These are phyloP conservation scores for Pseudogymnoascus sp. DNA, from an alignment of 2,329 filamentous ascomycete genomes.

Conservation along the genomic window DNA sequence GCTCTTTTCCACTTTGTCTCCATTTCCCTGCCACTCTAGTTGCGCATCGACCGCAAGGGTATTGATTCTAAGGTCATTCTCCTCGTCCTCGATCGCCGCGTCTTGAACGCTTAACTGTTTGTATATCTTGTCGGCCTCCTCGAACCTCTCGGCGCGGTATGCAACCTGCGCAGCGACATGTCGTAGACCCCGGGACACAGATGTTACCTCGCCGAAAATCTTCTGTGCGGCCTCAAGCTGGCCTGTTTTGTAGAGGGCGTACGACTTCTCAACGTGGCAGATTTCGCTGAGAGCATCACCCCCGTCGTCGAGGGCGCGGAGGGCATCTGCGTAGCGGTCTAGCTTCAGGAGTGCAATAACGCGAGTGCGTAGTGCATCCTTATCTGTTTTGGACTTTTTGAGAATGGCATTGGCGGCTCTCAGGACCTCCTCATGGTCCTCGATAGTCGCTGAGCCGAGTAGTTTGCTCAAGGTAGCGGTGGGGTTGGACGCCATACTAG, in stretches of 20 bases:
- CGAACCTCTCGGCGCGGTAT: conserved; percentile 68
- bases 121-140: conserved; percentile 57
- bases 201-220: conserved; percentile 18
- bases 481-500: conserved; percentile 26
- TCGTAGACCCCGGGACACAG: conserved; percentile 24
- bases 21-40: conserved; percentile 55
- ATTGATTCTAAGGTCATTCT: conserved; percentile 71
- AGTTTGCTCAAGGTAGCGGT: conserved; percentile 26
- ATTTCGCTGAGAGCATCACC: conserved; percentile 51
- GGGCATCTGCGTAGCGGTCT: conserved; percentile 71
- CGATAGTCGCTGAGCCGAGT: conserved; percentile 46
- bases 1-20: conserved; percentile 22
- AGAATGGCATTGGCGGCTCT: conserved; percentile 53
- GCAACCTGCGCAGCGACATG: conserved; percentile 59
- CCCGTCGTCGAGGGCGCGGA: conserved; percentile 57
- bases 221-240: conserved; percentile 55
- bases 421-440: conserved; percentile 68
- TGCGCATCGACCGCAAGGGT: conserved; percentile 64
- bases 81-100: conserved; percentile 47
- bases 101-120: conserved; percentile 42
- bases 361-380: conserved; percentile 58
- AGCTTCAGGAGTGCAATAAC: conserved; percentile 71
- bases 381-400: conserved; percentile 49
- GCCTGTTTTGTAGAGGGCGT: conserved; percentile 76
- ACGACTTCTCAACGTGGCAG: conserved; percentile 63